Percentiles rank a stretch among this genome's conserved stretches.
Evolutionary conservation across 768 basidiomycete species (phyloP).

Genomic region (Naganishia kalamii): DNA sequence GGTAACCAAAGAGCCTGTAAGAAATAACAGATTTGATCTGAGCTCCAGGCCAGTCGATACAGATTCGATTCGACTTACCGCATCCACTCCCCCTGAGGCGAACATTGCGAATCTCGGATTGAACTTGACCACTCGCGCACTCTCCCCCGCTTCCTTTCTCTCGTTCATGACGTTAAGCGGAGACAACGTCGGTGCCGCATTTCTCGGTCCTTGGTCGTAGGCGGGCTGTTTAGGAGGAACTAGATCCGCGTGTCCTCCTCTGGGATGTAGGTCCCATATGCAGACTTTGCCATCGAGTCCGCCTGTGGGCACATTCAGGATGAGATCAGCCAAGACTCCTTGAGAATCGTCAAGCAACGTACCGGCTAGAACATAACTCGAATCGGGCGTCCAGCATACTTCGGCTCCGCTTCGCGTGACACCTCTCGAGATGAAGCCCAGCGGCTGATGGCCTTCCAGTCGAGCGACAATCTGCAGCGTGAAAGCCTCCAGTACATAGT

Average conservation of each 20-base stretch:
- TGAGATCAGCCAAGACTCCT: constrained; percentile 32
- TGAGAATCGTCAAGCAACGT: constrained; percentile 45
- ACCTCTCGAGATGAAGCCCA: constrained; percentile 63
- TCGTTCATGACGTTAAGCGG: constrained; percentile 51
- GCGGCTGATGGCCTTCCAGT: constrained; percentile 73
- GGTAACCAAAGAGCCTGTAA: constrained; percentile 57
- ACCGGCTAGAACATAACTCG: constrained; percentile 79
- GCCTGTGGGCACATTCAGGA: constrained; percentile 26
- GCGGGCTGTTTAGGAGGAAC: not conserved
- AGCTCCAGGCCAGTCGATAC: constrained; percentile 28
- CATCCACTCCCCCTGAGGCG: constrained; percentile 51
- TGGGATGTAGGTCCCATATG: constrained; percentile 71
- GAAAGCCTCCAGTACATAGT: constrained; percentile 89
- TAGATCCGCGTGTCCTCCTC: constrained; percentile 32
- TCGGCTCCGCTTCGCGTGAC: constrained; percentile 73
- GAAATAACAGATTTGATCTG: constrained; percentile 45
- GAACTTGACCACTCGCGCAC: constrained; percentile 77
- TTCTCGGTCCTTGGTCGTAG: constrained; percentile 24
- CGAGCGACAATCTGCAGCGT: constrained; percentile 76
- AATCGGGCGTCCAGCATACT: constrained; percentile 89
- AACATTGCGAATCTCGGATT: constrained; percentile 88
- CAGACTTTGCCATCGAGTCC: constrained; percentile 66
- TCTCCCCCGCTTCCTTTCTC: constrained; percentile 70
- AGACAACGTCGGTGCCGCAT: constrained; percentile 53
- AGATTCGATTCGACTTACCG: constrained; percentile 53